Conservation (phyloP, 164 flowering plant species). For the Vitis cinerea region DNA sequence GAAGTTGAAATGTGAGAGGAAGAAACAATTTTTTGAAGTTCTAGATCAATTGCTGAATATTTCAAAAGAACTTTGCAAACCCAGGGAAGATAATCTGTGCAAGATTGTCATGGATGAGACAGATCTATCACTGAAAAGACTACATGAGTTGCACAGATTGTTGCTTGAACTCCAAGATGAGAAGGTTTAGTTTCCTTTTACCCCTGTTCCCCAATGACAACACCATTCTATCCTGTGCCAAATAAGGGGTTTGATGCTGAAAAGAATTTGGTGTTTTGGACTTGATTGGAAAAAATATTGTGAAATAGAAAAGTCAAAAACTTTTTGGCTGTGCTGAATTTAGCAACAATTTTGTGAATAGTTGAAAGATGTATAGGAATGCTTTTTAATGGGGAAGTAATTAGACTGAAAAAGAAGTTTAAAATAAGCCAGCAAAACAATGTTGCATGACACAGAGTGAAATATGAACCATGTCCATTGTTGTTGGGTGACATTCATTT, state of each 20-base stretch:
- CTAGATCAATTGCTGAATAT: constrained; percentile 30
- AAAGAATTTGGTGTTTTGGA: not conserved
- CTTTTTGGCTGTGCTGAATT: not conserved
- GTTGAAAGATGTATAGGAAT: not conserved
- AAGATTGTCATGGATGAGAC: constrained; percentile 23
- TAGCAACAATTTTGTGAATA: not conserved
- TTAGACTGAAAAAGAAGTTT: too few relatives aligned
- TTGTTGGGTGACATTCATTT: too few relatives aligned
- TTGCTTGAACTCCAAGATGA: constrained; percentile 35
- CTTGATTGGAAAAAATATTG: not conserved
- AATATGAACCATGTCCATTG: too few relatives aligned
- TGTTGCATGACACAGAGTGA: too few relatives aligned
- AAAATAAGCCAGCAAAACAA: too few relatives aligned
- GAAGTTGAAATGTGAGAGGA: constrained; percentile 38
- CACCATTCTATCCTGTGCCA: not conserved
- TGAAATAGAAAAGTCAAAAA: not conserved
- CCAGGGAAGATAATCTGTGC: constrained; percentile 9
- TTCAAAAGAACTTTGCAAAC: constrained; percentile 26
- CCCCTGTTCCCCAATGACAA: not conserved
- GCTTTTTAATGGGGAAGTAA: not conserved
- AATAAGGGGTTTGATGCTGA: not conserved
- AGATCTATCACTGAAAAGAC: constrained; percentile 38
- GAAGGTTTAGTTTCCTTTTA: constrained; percentile 30
- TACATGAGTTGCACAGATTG: constrained; percentile 32
- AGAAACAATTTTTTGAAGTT: constrained; percentile 36